Percentiles rank a stretch among this genome's conserved stretches.
Conservation (phyloP, 495 filamentous ascomycete genomes). For the Aspergillus wentii region DNA sequence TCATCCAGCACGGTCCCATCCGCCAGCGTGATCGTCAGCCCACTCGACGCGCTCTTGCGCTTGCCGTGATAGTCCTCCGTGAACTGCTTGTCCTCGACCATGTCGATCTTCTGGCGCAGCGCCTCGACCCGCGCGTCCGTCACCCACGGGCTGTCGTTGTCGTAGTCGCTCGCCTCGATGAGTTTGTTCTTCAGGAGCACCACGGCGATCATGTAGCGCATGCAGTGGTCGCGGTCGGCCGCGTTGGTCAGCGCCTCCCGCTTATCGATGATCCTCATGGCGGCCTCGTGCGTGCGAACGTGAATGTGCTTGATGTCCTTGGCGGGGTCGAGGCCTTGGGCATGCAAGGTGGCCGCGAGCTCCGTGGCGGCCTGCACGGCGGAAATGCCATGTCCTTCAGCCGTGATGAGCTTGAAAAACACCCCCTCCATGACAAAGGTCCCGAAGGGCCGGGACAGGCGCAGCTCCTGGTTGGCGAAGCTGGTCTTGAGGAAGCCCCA, state of each 20-base stretch:
- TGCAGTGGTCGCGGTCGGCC: slow-evolving; percentile 44
- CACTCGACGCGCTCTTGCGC: slow-evolving; percentile 19
- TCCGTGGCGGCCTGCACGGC: slow-evolving; percentile 32
- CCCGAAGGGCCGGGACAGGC: slow-evolving; percentile 22
- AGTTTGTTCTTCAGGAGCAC: slow-evolving; percentile 29
- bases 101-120: slow-evolving; percentile 24
- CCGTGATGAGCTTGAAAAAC: slow-evolving; percentile 33
- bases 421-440: slow-evolving; percentile 31
- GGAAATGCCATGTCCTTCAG: slow-evolving; percentile 35
- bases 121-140: slow-evolving; percentile 13
- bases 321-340: slow-evolving; percentile 1
- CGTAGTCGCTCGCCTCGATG: slow-evolving; percentile 29
- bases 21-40: slow-evolving; percentile 17
- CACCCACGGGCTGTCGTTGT: slow-evolving; percentile 30
- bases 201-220: slow-evolving; percentile 38
- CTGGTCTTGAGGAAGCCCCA: slow-evolving; percentile 36
- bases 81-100: slow-evolving; percentile 23
- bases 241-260: slow-evolving; percentile 27
- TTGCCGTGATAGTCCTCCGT: slow-evolving; percentile 33
- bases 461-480: slow-evolving; percentile 20
- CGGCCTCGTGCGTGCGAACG: slow-evolving; percentile 30
- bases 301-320: slow-evolving; percentile 22
- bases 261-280: slow-evolving; percentile 38
- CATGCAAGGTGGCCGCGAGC: slow-evolving; percentile 7
- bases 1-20: slow-evolving; percentile 54